Evolutionary conservation across 2,329 filamentous ascomycete genomes (phyloP).

Genomic region (Periconia sp.): DNA sequence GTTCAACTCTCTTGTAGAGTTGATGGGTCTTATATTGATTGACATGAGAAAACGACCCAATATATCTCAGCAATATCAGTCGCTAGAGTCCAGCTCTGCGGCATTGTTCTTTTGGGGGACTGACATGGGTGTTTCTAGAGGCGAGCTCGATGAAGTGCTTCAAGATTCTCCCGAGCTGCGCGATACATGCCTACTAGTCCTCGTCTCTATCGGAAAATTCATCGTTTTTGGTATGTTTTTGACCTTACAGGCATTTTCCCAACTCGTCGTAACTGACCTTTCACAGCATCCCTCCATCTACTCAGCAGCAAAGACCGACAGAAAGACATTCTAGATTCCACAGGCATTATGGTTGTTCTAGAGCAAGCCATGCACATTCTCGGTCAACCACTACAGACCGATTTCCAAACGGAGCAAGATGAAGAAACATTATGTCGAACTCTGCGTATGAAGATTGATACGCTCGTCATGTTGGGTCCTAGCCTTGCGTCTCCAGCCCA

Average conservation of each 20-base stretch:
- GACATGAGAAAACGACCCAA: neutral
- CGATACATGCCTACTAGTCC: conserved; percentile 1
- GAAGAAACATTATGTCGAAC: neutral
- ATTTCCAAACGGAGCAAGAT: neutral
- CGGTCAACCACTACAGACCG: too few species aligned
- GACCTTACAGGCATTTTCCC: neutral
- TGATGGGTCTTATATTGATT: neutral
- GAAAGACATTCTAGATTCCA: neutral
- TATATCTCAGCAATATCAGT: neutral
- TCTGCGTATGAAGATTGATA: conserved; percentile 6
- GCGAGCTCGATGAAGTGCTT: conserved; percentile 4
- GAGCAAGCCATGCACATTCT: too few species aligned
- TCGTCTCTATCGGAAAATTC: conserved; percentile 1
- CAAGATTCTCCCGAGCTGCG: conserved; percentile 3
- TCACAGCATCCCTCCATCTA: neutral
- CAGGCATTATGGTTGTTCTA: too few species aligned
- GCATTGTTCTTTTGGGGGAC: conserved; percentile 5
- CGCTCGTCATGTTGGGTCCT: conserved; percentile 5
- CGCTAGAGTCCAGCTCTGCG: conserved; percentile 1
- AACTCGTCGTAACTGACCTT: neutral
- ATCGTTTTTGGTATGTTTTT: neutral
- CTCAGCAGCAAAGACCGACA: conserved; percentile 1
- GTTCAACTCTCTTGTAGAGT: neutral
- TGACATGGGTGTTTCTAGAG: conserved; percentile 1
- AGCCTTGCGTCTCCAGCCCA: conserved; percentile 4